These are phyloP conservation scores for Sphaceloma murrayae DNA, from an alignment of 2,329 filamentous ascomycete genomes.

Conservation along the genomic window DNA sequence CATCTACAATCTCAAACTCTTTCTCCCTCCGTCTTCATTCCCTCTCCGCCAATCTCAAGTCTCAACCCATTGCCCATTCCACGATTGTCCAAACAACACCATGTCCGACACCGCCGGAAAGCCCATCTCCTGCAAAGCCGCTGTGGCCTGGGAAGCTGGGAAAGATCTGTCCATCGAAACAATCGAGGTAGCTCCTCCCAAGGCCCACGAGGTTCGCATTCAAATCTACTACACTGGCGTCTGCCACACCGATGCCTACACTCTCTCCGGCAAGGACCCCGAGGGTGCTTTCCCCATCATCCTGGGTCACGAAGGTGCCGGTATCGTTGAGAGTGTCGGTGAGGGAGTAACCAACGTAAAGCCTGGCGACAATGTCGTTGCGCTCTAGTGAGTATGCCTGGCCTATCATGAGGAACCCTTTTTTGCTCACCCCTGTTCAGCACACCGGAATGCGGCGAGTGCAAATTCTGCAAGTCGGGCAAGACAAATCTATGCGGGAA, in stretches of 20 bases:
- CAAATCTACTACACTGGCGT: conserved; percentile 97
- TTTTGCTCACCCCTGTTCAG: no score
- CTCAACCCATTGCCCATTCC: no score
- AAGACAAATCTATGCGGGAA: conserved; percentile 99
- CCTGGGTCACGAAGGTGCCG: conserved; percentile 82
- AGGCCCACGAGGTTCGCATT: conserved; percentile 91
- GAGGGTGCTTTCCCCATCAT: conserved; percentile 89
- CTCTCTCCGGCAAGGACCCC: conserved; percentile 89
- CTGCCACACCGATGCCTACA: conserved; percentile 98
- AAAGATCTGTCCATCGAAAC: conserved; percentile 84
- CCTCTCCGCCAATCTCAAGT: background rate
- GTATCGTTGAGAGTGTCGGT: conserved; percentile 85
- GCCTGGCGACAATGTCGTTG: conserved; percentile 81
- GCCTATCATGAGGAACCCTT: no score
- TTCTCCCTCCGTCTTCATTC: background rate
- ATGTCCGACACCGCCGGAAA: conserved; percentile 48
- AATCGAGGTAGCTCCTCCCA: conserved; percentile 80
- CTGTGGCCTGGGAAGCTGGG: conserved; percentile 93
- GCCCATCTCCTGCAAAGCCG: conserved; percentile 84
- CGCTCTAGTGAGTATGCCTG: conserved; percentile 69
- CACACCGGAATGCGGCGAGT: conserved; percentile 93
- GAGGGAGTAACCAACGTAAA: conserved; percentile 94
- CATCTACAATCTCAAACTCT: conserved; percentile 1
- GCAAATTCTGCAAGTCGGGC: conserved; percentile 99
- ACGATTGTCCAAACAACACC: no score